A percentile compares a stretch with the other conserved stretches of the same genome.
Conservation (phyloP, 2,329 filamentous ascomycete species). For the Polychaeton citri region DNA sequence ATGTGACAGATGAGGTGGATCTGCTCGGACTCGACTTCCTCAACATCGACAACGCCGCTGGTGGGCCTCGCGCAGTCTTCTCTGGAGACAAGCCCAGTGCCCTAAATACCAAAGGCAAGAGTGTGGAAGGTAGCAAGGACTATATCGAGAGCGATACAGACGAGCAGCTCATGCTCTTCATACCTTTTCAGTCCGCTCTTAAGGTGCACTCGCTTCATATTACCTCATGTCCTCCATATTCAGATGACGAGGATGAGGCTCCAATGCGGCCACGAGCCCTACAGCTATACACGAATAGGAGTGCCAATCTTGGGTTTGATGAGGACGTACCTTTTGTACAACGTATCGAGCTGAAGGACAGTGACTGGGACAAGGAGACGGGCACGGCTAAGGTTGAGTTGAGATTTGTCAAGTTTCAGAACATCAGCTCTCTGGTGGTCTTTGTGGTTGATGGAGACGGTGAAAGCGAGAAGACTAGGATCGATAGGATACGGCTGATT, state of each 20-base stretch:
- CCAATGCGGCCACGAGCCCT: conserved; percentile 73
- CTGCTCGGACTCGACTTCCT: conserved; percentile 68
- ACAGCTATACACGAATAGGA: conserved; percentile 74
- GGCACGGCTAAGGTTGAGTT: conserved; percentile 44
- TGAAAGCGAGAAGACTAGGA: conserved; percentile 69
- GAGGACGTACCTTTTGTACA: conserved; percentile 78
- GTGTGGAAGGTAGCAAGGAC: conserved; percentile 39
- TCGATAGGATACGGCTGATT: conserved; percentile 68
- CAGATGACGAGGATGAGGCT: conserved; percentile 55
- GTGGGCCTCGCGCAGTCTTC: conserved; percentile 61
- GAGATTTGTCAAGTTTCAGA: conserved; percentile 96
- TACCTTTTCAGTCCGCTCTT: conserved; percentile 75
- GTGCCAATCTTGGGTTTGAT: conserved; percentile 86
- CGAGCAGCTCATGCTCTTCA: conserved; percentile 85
- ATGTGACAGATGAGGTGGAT: conserved; percentile 75
- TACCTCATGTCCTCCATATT: conserved; percentile 59
- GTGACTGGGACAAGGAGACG: conserved; percentile 56
- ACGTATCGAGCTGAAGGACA: conserved; percentile 55
- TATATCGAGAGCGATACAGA: conserved; percentile 96
- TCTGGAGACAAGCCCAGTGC: conserved; percentile 51
- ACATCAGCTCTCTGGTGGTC: conserved; percentile 70
- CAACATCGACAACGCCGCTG: conserved; percentile 69
- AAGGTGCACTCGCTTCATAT: conserved; percentile 83
- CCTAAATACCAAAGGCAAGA: conserved; percentile 43
- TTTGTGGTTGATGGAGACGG: conserved; percentile 77